Percentiles rank a stretch among this genome's conserved stretches.
phyloP scores from a whole-genome alignment of 2,329 filamentous ascomycete species.

The Penicillium olsonii region DNA sequence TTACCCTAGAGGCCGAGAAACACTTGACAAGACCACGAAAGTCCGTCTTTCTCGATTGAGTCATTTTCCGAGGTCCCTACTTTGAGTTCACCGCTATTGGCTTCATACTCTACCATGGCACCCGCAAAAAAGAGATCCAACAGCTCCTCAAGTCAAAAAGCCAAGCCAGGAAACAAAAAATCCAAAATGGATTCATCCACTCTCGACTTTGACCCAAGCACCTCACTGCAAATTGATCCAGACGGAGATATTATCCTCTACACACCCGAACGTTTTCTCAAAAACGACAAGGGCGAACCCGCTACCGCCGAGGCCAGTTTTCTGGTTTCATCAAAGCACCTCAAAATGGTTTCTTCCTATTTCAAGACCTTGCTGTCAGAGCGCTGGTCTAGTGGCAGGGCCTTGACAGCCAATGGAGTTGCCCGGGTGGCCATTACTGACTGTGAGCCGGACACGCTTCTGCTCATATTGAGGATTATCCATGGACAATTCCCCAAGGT shows the following conservation, averaged over 20 bases:
- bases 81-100: background rate
- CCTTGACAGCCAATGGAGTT: background rate
- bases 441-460: background rate
- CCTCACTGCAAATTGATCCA: background rate
- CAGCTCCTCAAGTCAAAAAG: background rate
- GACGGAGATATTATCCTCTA: slow-evolving; percentile 3
- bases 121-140: background rate
- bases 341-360: slow-evolving; percentile 2
- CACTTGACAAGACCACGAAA: too few species aligned
- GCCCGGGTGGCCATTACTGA: background rate
- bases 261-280: background rate
- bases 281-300: background rate
- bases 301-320: too few species aligned
- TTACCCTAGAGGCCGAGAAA: too few species aligned
- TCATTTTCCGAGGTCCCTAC: background rate
- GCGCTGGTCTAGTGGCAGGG: slow-evolving; percentile 1
- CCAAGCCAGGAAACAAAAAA: background rate
- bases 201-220: background rate
- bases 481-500: background rate
- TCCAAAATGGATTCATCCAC: background rate
- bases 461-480: slow-evolving; percentile 4
- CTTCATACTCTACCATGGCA: background rate
- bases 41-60: too few species aligned
- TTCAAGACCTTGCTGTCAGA: slow-evolving; percentile 2
- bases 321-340: slow-evolving; percentile 5